A percentile compares a stretch with the other conserved stretches of the same genome.
phyloP scores from a whole-genome alignment of 805 yeast species.

The Kodamaea nitidulidarum region DNA sequence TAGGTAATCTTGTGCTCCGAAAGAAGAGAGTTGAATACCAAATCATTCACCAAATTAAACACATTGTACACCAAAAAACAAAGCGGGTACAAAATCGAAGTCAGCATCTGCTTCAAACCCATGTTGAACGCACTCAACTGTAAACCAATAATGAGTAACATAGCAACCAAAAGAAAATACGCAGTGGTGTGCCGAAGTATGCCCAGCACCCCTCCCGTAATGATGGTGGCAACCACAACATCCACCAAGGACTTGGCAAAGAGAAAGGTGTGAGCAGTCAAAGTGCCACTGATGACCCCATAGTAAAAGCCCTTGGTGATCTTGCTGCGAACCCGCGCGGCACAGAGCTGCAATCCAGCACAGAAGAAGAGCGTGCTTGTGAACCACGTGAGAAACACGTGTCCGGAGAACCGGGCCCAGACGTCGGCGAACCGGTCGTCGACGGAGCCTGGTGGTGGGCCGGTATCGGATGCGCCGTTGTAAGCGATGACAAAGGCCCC shows the following conservation, averaged over 20 bases:
- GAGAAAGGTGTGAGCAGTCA: constrained; percentile 81
- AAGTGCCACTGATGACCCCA: constrained; percentile 68
- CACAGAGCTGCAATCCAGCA: constrained; percentile 23
- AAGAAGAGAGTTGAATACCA: constrained; percentile 59
- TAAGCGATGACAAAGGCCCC: constrained; percentile 80
- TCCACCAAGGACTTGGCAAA: constrained; percentile 84
- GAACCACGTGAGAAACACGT: constrained; percentile 59
- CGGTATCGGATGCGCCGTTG: constrained; percentile 51
- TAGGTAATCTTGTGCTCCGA: constrained; percentile 38
- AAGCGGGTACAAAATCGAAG: constrained; percentile 78
- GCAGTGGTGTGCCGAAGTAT: constrained; percentile 27
- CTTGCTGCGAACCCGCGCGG: neutral
- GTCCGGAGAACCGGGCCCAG: constrained; percentile 34
- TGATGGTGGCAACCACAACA: constrained; percentile 47
- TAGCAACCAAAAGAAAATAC: constrained; percentile 44
- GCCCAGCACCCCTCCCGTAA: constrained; percentile 12
- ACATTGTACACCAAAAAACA: constrained; percentile 81
- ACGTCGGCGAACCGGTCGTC: constrained; percentile 35
- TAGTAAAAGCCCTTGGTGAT: constrained; percentile 48
- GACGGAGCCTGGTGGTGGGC: constrained; percentile 18
- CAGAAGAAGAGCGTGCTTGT: constrained; percentile 29
- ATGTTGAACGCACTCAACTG: constrained; percentile 72
- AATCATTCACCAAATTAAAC: constrained; percentile 45
- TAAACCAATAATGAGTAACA: constrained; percentile 60
- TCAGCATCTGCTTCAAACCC: constrained; percentile 66